Evolutionary conservation across 768 basidiomycete genomes (phyloP).

Genomic region (Chlorophyllum brunneum): DNA sequence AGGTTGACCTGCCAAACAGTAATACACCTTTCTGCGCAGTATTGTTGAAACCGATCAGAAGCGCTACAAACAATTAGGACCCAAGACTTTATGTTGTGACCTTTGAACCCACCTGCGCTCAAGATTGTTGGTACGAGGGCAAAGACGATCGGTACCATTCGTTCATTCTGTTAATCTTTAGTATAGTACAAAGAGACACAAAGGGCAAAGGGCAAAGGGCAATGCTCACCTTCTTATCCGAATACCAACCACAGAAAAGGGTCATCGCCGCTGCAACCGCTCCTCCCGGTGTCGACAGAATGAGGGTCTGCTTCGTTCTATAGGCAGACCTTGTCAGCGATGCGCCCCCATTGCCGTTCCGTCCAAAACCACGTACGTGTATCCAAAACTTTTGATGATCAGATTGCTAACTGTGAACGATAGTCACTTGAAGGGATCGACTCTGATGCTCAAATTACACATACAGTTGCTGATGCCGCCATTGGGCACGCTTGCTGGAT

Average conservation of each 20-base stretch:
- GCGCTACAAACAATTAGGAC: slow-evolving; percentile 24
- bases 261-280: slow-evolving; percentile 44
- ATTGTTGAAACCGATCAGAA: slow-evolving; percentile 51
- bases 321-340: background rate
- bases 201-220: background rate
- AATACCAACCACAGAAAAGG: slow-evolving; percentile 58
- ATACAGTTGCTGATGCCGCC: slow-evolving; percentile 60
- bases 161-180: slow-evolving; percentile 36
- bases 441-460: slow-evolving; percentile 16
- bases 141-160: slow-evolving; percentile 59
- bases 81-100: background rate
- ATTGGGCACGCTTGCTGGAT: slow-evolving; percentile 60
- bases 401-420: slow-evolving; percentile 48
- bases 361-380: slow-evolving; percentile 42
- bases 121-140: slow-evolving; percentile 56
- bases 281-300: slow-evolving; percentile 55
- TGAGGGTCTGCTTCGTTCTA: slow-evolving; percentile 58
- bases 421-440: background rate
- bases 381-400: slow-evolving; percentile 61
- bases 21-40: slow-evolving; percentile 46
- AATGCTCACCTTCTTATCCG: slow-evolving; percentile 50
- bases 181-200: no score
- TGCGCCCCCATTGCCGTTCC: background rate
- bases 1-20: slow-evolving; percentile 42
- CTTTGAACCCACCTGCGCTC: slow-evolving; percentile 36